Percentiles rank a stretch among this genome's conserved stretches.
Conservation (phyloP, 148 eudicot genomes). For the Spergularia bocconei region DNA sequence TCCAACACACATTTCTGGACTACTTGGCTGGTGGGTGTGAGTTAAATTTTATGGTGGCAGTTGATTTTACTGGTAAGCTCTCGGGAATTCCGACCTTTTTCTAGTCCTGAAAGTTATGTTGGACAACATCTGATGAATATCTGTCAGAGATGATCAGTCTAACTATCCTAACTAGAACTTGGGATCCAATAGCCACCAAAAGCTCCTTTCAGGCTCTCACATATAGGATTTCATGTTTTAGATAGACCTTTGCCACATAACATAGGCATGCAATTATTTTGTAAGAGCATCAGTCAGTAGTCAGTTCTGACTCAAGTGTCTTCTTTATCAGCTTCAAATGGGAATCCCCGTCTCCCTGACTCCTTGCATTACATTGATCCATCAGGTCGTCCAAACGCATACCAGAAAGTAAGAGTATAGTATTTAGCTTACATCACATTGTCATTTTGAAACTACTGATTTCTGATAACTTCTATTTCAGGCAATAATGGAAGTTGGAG, state of each 20-base stretch:
- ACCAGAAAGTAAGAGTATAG: constrained; percentile 71
- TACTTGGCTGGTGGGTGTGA: constrained; percentile 84
- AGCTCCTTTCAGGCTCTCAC: constrained; percentile 5
- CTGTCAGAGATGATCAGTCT: constrained; percentile 11
- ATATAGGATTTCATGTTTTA: constrained; percentile 6
- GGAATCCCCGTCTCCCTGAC: constrained; percentile 98
- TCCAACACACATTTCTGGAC: constrained; percentile 79
- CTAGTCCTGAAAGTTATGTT: background rate
- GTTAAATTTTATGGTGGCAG: constrained; percentile 96
- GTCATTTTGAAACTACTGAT: background rate
- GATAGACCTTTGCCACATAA: constrained; percentile 12
- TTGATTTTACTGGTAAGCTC: constrained; percentile 89
- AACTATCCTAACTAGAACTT: background rate
- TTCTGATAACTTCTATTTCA: constrained; percentile 32
- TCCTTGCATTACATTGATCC: constrained; percentile 97
- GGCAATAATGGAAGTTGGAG: constrained; percentile 92
- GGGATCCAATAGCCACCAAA: background rate
- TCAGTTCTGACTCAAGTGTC: constrained; percentile 23
- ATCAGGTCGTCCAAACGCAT: constrained; percentile 97
- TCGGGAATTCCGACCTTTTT: background rate
- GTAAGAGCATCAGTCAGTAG: constrained; percentile 3
- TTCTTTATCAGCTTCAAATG: constrained; percentile 88
- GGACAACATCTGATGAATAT: background rate
- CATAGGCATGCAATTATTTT: constrained; percentile 1
- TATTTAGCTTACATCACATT: constrained; percentile 10